Conservation (phyloP, 495 filamentous ascomycete species). For the Podospora bellae-mahoneyi region DNA sequence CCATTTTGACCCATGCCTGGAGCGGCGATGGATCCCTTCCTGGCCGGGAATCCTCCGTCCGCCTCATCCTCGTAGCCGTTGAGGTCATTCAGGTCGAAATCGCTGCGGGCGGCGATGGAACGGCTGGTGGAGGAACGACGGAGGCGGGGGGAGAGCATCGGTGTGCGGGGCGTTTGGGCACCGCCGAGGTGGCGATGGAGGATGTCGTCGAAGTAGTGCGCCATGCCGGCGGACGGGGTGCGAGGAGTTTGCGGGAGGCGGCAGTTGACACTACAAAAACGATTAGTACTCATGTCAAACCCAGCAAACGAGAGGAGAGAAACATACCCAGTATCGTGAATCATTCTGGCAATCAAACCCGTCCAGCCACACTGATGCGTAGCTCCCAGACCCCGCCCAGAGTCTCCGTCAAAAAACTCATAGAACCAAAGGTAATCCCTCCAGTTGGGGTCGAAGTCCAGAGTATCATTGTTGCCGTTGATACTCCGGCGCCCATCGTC, state of each 20-base stretch:
- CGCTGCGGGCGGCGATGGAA: constrained; percentile 83
- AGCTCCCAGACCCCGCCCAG: constrained; percentile 81
- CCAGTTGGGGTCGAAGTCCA: constrained; percentile 91
- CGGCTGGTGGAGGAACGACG: constrained; percentile 79
- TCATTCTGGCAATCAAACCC: constrained; percentile 92
- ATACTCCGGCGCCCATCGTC: constrained; percentile 84
- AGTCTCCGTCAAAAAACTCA: constrained; percentile 95
- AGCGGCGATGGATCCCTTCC: neutral
- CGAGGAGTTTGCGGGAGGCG: constrained; percentile 90
- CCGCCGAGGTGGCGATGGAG: constrained; percentile 54
- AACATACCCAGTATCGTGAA: constrained; percentile 88
- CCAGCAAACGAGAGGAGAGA: neutral
- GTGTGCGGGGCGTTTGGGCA: constrained; percentile 35
- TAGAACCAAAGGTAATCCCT: constrained; percentile 92
- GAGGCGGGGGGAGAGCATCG: constrained; percentile 47
- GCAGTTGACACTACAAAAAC: constrained; percentile 69
- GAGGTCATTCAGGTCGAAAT: constrained; percentile 54
- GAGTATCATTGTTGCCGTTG: constrained; percentile 73
- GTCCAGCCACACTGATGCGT: constrained; percentile 98
- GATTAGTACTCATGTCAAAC: constrained; percentile 17
- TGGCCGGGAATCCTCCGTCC: constrained; percentile 19
- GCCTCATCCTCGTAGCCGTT: constrained; percentile 36
- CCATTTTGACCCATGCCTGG: neutral
- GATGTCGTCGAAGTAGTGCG: constrained; percentile 93
- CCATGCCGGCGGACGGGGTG: constrained; percentile 74